phyloP scores from a whole-genome alignment of 83 land plant species.

The Diphasiastrum complanatum region DNA sequence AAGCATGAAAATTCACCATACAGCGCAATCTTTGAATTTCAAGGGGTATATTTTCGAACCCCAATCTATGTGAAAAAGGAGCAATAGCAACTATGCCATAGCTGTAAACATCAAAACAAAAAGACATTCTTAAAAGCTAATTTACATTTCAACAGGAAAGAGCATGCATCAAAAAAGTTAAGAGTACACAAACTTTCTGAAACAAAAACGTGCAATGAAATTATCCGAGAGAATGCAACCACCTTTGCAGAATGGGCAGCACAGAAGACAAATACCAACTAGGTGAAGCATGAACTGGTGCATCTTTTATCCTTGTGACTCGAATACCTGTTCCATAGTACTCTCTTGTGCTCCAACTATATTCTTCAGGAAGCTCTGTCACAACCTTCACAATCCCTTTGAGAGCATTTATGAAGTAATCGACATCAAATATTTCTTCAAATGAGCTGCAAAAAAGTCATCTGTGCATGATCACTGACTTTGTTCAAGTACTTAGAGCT shows the following conservation, averaged over 20 bases:
- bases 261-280: slow-evolving; percentile 81
- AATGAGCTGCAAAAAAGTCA: slow-evolving; percentile 60
- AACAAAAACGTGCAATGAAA: slow-evolving; percentile 1
- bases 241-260: slow-evolving; percentile 70
- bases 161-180: neutral
- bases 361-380: slow-evolving; percentile 62
- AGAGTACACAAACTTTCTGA: neutral
- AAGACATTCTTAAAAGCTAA: neutral
- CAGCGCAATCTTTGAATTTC: slow-evolving; percentile 78
- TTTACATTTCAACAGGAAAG: neutral
- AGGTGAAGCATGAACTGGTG: slow-evolving; percentile 86
- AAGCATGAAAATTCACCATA: slow-evolving; percentile 81
- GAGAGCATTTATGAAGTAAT: slow-evolving; percentile 65
- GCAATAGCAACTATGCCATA: slow-evolving; percentile 87
- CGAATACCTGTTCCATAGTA: slow-evolving; percentile 84
- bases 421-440: slow-evolving; percentile 88
- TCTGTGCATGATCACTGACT: neutral
- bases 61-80: slow-evolving; percentile 87
- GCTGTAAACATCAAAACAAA: slow-evolving; percentile 27
- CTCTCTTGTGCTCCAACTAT: slow-evolving; percentile 82
- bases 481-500: neutral
- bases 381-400: slow-evolving; percentile 65
- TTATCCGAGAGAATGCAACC: neutral
- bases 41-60: slow-evolving; percentile 62
- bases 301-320: slow-evolving; percentile 68